phyloP scores from a whole-genome alignment of 768 basidiomycete species.

The Crucibulum laeve region DNA sequence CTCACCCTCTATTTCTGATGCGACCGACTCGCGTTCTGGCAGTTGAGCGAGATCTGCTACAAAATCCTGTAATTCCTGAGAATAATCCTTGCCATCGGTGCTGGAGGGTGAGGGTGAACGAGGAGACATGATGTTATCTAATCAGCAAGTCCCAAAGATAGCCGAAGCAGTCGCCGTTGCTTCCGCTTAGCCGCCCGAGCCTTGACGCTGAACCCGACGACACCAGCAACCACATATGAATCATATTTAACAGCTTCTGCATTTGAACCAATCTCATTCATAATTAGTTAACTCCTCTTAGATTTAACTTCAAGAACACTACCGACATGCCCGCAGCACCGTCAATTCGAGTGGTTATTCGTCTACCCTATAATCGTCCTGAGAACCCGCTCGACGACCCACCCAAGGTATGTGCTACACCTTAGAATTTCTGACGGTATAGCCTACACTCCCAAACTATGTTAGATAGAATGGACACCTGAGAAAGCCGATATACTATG shows the following conservation, averaged over 20 bases:
- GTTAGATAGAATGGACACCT: conserved; percentile 78
- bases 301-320: background rate
- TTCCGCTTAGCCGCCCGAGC: background rate
- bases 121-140: conserved; percentile 16
- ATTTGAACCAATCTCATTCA: background rate
- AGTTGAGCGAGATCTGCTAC: conserved; percentile 26
- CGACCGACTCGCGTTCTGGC: conserved; percentile 35
- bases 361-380: conserved; percentile 75
- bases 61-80: conserved; percentile 27
- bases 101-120: conserved; percentile 18
- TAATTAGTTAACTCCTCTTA: background rate
- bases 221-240: background rate
- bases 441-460: conserved; percentile 7
- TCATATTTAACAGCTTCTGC: no score
- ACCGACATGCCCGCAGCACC: conserved; percentile 26
- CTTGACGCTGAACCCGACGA: background rate
- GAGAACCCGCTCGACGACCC: conserved; percentile 66
- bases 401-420: conserved; percentile 55
- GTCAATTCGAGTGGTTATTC: conserved; percentile 67
- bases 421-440: background rate
- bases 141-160: conserved; percentile 9
- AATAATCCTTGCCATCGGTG: conserved; percentile 16
- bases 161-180: conserved; percentile 5
- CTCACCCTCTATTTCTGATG: conserved; percentile 44
- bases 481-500: conserved; percentile 85